Conservation (phyloP, 805 yeast genomes). For the Yamadazyma olivae region DNA sequence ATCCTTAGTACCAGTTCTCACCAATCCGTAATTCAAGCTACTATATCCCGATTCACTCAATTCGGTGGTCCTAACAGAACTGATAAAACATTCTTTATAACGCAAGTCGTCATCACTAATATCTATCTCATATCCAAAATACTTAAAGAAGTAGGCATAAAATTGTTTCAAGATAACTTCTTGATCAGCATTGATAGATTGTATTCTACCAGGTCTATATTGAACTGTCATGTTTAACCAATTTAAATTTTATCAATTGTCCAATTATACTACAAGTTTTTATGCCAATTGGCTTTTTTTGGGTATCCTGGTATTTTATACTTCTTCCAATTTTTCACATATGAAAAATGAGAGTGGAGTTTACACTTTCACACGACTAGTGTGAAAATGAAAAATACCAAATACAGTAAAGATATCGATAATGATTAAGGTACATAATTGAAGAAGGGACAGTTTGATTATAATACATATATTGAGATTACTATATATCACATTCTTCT, state of each 20-base stretch:
- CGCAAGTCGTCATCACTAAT: conserved; percentile 26
- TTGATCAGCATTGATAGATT: conserved; percentile 46
- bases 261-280: too few species aligned
- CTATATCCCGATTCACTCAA: conserved; percentile 13
- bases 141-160: conserved; percentile 64
- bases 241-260: neutral
- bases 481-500: conserved; percentile 22
- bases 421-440: too few species aligned
- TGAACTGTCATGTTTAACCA: conserved; percentile 10
- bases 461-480: neutral
- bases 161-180: conserved; percentile 64
- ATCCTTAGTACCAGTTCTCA: conserved; percentile 19
- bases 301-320: neutral
- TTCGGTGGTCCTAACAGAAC: conserved; percentile 19
- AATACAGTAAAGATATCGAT: neutral
- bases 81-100: conserved; percentile 28
- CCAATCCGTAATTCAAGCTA: conserved; percentile 16
- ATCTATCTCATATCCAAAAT: conserved; percentile 48
- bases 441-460: too few species aligned
- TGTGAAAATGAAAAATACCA: neutral
- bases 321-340: neutral
- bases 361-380: conserved; percentile 2
- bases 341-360: conserved; percentile 2
- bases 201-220: conserved; percentile 37
- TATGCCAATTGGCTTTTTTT: too few species aligned